Evolutionary conservation across 164 flowering plant genomes (phyloP).

Genomic region (Nymphaea colorata): DNA sequence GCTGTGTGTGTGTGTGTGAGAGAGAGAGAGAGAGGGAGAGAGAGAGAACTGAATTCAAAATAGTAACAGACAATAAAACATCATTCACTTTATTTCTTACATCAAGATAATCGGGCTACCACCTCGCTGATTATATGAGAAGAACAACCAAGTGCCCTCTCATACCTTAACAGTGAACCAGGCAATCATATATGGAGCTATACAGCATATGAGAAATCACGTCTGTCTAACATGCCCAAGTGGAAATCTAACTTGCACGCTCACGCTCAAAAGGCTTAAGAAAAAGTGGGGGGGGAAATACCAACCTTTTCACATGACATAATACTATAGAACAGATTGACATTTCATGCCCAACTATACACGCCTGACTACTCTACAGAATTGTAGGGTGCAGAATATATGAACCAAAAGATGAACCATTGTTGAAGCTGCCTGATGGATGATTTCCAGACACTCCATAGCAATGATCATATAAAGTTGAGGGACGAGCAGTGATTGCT

Average conservation of each 20-base stretch:
- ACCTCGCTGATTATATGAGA: neutral
- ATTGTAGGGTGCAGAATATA: neutral
- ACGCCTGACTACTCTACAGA: neutral
- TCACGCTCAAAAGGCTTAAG: neutral
- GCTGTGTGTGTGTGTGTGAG: too few relatives aligned
- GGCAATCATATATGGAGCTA: neutral
- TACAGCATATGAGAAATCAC: neutral
- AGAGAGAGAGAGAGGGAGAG: too few relatives aligned
- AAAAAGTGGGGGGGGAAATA: neutral
- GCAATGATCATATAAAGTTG: neutral
- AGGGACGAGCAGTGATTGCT: neutral
- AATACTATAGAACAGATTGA: neutral
- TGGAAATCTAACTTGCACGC: neutral
- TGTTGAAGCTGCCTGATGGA: neutral
- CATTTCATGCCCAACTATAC: neutral
- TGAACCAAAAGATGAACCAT: neutral
- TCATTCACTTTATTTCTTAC: neutral
- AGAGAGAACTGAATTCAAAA: too few relatives aligned
- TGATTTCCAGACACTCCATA: slow-evolving; percentile 1
- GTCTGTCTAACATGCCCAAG: neutral
- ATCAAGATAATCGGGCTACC: neutral
- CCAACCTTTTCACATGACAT: neutral
- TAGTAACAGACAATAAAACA: neutral
- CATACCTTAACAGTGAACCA: neutral
- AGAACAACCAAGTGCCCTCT: too few relatives aligned